phyloP scores from a whole-genome alignment of 257 asterid genomes.

The Gardenia jasminoides region DNA sequence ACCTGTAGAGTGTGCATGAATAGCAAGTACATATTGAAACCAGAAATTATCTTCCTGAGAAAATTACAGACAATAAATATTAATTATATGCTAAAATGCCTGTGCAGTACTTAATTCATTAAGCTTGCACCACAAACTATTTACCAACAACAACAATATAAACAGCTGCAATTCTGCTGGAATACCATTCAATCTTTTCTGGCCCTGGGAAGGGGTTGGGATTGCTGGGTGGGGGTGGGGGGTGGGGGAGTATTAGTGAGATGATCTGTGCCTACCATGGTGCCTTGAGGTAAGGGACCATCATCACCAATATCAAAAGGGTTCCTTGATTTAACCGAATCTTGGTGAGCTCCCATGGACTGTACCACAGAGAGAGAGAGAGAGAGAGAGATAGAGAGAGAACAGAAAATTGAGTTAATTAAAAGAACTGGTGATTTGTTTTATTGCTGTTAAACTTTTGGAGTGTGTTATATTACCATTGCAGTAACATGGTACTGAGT shows the following conservation, averaged over 20 bases:
- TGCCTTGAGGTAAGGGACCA: conserved; percentile 41
- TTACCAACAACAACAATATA: background rate
- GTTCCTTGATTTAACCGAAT: conserved; percentile 49
- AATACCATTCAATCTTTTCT: background rate
- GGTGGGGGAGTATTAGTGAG: background rate
- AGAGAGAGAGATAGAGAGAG: background rate
- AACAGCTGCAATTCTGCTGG: background rate
- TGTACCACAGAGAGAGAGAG: conserved; percentile 16
- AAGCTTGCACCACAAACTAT: background rate
- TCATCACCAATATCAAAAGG: conserved; percentile 68
- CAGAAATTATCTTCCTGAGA: background rate
- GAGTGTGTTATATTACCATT: conserved; percentile 38
- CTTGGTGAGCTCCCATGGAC: conserved; percentile 36
- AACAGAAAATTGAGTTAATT: background rate
- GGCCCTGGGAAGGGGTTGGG: background rate
- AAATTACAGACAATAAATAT: background rate
- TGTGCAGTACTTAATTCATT: background rate
- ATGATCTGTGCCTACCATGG: conserved; percentile 42
- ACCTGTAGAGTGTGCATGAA: background rate
- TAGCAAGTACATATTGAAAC: background rate
- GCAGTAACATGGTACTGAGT: conserved; percentile 48
- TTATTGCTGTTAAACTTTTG: background rate
- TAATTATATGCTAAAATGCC: background rate
- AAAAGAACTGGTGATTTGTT: background rate
- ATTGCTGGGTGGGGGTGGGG: background rate